These are phyloP conservation scores for Kokia cookei DNA, from an alignment of 441 rosid genomes.

Conservation along the genomic window DNA sequence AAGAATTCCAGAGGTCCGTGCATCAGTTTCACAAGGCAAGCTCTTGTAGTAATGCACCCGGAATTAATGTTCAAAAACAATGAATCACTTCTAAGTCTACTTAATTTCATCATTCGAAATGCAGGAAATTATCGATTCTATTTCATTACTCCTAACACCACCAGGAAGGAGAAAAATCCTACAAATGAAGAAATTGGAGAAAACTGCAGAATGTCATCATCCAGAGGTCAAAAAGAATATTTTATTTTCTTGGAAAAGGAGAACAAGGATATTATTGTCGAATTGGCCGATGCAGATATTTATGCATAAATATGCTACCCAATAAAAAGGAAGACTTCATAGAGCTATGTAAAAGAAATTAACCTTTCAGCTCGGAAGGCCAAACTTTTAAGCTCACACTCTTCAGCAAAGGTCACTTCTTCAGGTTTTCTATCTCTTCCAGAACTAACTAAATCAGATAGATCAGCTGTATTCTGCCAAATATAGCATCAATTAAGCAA, in stretches of 20 bases:
- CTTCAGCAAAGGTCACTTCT: constrained; percentile 83
- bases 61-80: background rate
- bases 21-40: constrained; percentile 3
- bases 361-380: constrained; percentile 93
- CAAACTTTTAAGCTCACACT: constrained; percentile 58
- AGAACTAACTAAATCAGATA: constrained; percentile 94
- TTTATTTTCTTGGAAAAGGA: background rate
- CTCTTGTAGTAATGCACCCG: background rate
- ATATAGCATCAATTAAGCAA: constrained; percentile 12
- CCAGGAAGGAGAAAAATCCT: background rate
- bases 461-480: constrained; percentile 86
- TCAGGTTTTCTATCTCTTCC: constrained; percentile 92
- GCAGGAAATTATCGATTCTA: background rate
- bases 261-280: background rate
- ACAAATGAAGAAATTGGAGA: background rate
- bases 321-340: background rate
- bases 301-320: background rate
- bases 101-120: background rate
- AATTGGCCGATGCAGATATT: background rate
- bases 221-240: background rate
- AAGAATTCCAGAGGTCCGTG: constrained; percentile 7
- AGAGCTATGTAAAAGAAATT: background rate
- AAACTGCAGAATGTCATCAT: background rate
- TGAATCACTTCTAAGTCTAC: background rate
- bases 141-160: background rate